Evolutionary conservation across 352 stramenopile species (phyloP).

Genomic region (Globisporangium spiculum): DNA sequence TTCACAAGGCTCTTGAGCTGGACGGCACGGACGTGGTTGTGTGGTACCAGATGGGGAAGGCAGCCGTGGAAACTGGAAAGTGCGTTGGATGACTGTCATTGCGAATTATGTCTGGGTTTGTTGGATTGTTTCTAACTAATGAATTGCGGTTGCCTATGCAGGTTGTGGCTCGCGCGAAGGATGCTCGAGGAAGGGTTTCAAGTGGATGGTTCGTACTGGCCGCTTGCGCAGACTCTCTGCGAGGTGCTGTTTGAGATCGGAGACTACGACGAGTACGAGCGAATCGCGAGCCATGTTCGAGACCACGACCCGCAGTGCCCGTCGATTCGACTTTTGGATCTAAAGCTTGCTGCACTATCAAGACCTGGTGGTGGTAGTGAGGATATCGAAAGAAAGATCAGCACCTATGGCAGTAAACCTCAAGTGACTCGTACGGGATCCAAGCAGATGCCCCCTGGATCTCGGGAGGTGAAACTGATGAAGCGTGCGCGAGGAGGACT

Average conservation of each 20-base stretch:
- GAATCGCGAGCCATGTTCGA: constrained; percentile 42
- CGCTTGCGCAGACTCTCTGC: constrained; percentile 50
- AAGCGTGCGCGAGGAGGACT: constrained; percentile 16
- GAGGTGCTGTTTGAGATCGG: constrained; percentile 57
- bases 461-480: constrained; percentile 14
- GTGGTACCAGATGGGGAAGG: constrained; percentile 66
- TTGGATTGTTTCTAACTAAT: background rate
- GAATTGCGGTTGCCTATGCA: constrained; percentile 12
- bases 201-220: constrained; percentile 63
- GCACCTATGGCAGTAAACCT: background rate
- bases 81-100: constrained; percentile 13
- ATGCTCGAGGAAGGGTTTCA: constrained; percentile 58
- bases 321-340: constrained; percentile 31
- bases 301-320: constrained; percentile 42
- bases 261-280: constrained; percentile 45
- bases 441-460: background rate
- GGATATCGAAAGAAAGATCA: background rate
- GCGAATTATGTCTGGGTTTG: background rate
- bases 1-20: constrained; percentile 40
- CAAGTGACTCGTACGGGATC: background rate
- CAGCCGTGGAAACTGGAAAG: constrained; percentile 57
- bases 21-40: constrained; percentile 76
- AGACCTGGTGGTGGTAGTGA: background rate
- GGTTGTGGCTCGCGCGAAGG: constrained; percentile 57
- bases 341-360: background rate